Conservation (phyloP, 148 eudicot species). For the Suaeda aralocaspica region DNA sequence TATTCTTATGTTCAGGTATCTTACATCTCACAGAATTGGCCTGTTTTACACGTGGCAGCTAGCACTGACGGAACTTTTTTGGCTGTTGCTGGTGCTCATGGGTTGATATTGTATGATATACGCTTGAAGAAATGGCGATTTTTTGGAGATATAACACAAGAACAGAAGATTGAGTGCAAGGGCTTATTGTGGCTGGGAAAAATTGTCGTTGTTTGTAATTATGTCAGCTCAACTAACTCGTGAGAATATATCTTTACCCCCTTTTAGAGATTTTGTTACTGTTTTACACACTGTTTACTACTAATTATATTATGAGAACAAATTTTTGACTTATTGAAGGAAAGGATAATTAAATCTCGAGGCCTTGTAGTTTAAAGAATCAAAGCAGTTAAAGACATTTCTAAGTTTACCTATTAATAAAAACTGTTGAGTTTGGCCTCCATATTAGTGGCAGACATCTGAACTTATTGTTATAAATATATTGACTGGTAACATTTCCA, state of each 20-base stretch:
- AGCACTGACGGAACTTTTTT: constrained; percentile 86
- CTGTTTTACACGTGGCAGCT: constrained; percentile 88
- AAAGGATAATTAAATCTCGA: neutral
- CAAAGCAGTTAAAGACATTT: neutral
- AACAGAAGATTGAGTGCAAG: constrained; percentile 92
- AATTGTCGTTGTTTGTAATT: constrained; percentile 95
- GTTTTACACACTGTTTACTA: neutral
- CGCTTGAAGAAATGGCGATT: constrained; percentile 84
- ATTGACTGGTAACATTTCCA: neutral
- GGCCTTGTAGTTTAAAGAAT: neutral
- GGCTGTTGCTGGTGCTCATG: constrained; percentile 97
- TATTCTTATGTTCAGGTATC: constrained; percentile 58
- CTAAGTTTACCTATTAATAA: neutral
- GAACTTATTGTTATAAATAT: neutral
- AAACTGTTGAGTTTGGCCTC: neutral
- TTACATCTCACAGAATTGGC: constrained; percentile 94
- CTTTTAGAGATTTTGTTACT: constrained; percentile 14
- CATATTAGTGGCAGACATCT: neutral
- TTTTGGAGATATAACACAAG: constrained; percentile 95
- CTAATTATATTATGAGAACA: neutral
- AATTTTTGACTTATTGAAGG: neutral
- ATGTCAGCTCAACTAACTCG: constrained; percentile 65
- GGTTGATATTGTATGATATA: constrained; percentile 81
- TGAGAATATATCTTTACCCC: constrained; percentile 36
- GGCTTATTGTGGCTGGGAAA: constrained; percentile 98